Evolutionary conservation across 352 stramenopile genomes (phyloP), one percentile per base, ranked within the genome.

Genomic region (Lagenidium giganteum): DNA sequence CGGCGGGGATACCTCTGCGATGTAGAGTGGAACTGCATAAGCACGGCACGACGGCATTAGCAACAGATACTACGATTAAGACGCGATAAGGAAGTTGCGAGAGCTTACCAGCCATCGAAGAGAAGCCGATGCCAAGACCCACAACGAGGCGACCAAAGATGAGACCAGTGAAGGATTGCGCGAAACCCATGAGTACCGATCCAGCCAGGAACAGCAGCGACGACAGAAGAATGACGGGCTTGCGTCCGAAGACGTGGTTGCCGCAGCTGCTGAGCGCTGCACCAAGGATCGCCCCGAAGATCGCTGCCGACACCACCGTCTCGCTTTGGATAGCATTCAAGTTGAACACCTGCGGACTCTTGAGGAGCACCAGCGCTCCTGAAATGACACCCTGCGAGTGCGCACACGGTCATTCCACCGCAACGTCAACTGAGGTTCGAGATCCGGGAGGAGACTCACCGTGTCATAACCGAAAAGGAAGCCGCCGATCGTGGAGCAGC

Each of bases 391-490:
- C 79, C 69, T 81, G 32, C 18, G 25, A 8, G n/a, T n/a, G n/a
- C n/a, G n/a, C n/a, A n/a, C n/a, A n/a, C n/a, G n/a, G n/a, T n/a
- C n/a, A n/a, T n/a, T n/a, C n/a, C n/a, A n/a, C n/a, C n/a, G n/a
- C n/a, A n/a, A n/a, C n/a, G n/a, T n/a, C n/a, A n/a, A n/a, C n/a
- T n/a, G n/a, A n/a, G n/a, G n/a, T n/a, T n/a, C n/a, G n/a, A n/a
- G n/a, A n/a, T n/a, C n/a, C n/a, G n/a, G 14, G 21, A 25, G 11
- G 25, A n/a, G 32, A 43, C 42, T 43, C 34, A 74, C 67, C 26
- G 79, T 91, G 52, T 91, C 79, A 50, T 91, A 91, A 47, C 78
- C 78, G 42, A 90, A 90, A 29, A 90, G 54, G 47, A 90, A 90
- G 31, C 78, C 78, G 38, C 78, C 78, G 41, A 87, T 72, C 12